Evolutionary conservation across 2,329 filamentous ascomycete genomes (phyloP).

Genomic region (Scytalidium lignicola): DNA sequence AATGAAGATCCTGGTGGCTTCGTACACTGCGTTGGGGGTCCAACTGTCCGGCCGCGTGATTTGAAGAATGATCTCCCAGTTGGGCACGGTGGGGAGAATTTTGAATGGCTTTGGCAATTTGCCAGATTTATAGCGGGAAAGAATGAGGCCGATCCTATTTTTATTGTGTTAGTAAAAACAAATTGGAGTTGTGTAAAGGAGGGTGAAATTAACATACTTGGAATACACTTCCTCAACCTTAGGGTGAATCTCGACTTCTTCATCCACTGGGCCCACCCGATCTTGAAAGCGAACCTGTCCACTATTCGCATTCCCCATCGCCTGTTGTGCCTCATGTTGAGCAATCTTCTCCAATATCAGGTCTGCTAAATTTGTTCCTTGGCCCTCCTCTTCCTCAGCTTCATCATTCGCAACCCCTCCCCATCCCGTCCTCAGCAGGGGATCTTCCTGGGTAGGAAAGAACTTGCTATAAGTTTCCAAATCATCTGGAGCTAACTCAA

Average conservation of each 20-base stretch:
- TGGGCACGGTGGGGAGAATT: conserved; percentile 83
- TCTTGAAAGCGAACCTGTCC: conserved; percentile 26
- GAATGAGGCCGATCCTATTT: conserved; percentile 71
- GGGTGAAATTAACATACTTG: conserved; percentile 50
- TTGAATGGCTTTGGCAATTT: conserved; percentile 97
- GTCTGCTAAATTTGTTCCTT: conserved; percentile 78
- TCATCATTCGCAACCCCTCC: conserved; percentile 29
- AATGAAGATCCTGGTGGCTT: conserved; percentile 88
- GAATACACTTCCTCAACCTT: conserved; percentile 94
- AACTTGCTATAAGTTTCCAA: conserved; percentile 89
- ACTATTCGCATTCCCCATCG: conserved; percentile 25
- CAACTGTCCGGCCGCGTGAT: conserved; percentile 74
- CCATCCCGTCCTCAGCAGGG: conserved; percentile 25
- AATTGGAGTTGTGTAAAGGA: background rate
- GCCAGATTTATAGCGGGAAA: conserved; percentile 93
- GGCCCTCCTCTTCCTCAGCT: conserved; percentile 38
- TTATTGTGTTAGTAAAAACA: conserved; percentile 6
- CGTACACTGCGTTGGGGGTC: conserved; percentile 78
- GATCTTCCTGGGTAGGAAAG: conserved; percentile 61
- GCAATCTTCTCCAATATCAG: conserved; percentile 94
- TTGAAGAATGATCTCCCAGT: conserved; percentile 84
- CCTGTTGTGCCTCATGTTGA: conserved; percentile 71
- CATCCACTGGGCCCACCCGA: conserved; percentile 48
- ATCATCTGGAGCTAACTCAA: conserved; percentile 85
- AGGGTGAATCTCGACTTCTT: conserved; percentile 78